Evolutionary conservation across 176 grass and related monocot species (phyloP).

Genomic region (Guadua angustifolia): DNA sequence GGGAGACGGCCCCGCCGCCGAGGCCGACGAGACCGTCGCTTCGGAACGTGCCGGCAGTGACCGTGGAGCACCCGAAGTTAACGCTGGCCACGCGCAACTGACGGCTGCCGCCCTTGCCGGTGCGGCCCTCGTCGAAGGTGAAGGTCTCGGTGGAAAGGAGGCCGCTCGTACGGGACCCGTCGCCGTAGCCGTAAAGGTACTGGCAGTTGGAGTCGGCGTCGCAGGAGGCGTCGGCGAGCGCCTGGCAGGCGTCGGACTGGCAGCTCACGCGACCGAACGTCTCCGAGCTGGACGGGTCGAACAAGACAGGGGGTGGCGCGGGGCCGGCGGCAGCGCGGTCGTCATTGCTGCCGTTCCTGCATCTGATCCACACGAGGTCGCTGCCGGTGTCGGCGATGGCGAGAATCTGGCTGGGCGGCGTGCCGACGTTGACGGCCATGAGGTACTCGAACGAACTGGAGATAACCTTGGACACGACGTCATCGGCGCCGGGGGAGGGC

Average conservation of each 20-base stretch:
- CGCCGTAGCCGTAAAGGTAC: slow-evolving; percentile 59
- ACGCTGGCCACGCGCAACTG: slow-evolving; percentile 18
- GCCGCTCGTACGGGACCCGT: slow-evolving; percentile 46
- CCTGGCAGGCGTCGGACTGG: slow-evolving; percentile 14
- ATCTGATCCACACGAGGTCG: slow-evolving; percentile 63
- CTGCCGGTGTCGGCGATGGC: slow-evolving; percentile 70
- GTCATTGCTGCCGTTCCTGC: not conserved
- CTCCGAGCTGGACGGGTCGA: slow-evolving; percentile 37
- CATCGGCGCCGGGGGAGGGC: not conserved
- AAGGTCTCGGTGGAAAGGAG: slow-evolving; percentile 66
- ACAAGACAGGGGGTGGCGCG: not conserved
- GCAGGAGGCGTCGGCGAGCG: slow-evolving; percentile 28
- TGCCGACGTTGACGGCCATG: slow-evolving; percentile 51
- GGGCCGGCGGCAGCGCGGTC: not conserved
- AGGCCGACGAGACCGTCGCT: slow-evolving; percentile 60
- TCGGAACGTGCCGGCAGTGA: slow-evolving; percentile 22
- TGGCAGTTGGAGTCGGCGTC: slow-evolving; percentile 45
- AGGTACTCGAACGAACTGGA: slow-evolving; percentile 53
- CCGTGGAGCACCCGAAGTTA: slow-evolving; percentile 60
- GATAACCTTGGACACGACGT: slow-evolving; percentile 43
- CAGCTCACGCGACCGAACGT: slow-evolving; percentile 51
- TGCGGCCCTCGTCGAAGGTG: slow-evolving; percentile 39
- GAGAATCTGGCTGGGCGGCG: slow-evolving; percentile 43
- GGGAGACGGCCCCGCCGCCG: slow-evolving; percentile 51
- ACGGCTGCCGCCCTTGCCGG: not conserved